Evolutionary conservation across 257 asterid species (phyloP), one percentile per base, ranked within the genome.

Genomic region (Buddleja alternifolia): DNA sequence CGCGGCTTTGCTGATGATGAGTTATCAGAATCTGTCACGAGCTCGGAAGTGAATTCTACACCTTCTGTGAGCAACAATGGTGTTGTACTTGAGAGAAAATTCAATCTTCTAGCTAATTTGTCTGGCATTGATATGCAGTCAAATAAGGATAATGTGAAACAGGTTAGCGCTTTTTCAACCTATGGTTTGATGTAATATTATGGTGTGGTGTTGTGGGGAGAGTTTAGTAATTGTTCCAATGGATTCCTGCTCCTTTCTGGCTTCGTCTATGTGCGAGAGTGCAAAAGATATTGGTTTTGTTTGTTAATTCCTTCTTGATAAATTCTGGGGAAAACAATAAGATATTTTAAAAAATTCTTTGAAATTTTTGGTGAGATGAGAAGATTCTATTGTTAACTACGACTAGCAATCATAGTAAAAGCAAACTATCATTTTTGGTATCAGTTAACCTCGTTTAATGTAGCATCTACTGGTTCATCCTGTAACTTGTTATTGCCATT

Each of bases 21-120:
- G 5, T 67, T 82, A 6, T 75, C 88, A 3, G 85, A 82, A 45
- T 85, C 88, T 21, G 73, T 80, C 60, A 56, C 86, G 5, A 73
- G 83, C 82, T 85, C 88, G 7, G 87, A 82, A 55, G 66, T 79
- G 75, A 80, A 75, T 47, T 69, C 78, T 8, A 32, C 61, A 0
- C 50, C 69, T 19, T 32, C 53, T 20, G 66, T 70, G 32, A 74
- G 67, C 21, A 53, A 37, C 63, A 42, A 44, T 74, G 71, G 62
- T 10, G 19, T 44, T 74, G 36, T n/a, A 9, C 48, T 50, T 17
- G 70, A 66, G 60, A 50, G 58, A 41, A 53, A 19, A 11, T 59
- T 32, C 12, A 41, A 40, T 12, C 54, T 69, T 15, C 77, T 42
- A 53, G 69, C 71, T 24, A 60, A 53, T 59, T 51, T 37, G 15